phyloP scores from a whole-genome alignment of 352 stramenopile species.

The Saprolegnia diclina region DNA sequence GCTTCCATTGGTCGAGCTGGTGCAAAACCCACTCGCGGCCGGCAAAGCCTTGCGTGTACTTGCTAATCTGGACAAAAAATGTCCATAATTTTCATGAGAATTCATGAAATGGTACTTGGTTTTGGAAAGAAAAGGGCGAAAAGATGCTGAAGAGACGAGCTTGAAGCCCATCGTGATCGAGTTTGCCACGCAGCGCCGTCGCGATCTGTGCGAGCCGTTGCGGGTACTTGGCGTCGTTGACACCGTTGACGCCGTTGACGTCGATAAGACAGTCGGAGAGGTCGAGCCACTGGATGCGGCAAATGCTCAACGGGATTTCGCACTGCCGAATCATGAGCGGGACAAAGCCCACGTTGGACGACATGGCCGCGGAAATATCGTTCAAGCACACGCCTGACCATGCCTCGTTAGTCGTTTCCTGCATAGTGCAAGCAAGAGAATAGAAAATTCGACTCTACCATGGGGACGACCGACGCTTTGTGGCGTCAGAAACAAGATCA shows the following conservation, averaged over 20 bases:
- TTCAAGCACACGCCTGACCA: constrained; percentile 49
- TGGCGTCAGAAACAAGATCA: constrained; percentile 61
- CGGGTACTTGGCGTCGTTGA: constrained; percentile 55
- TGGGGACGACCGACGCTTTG: constrained; percentile 60
- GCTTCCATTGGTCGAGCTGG: constrained; percentile 44
- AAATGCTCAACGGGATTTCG: constrained; percentile 76
- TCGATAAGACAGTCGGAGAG: constrained; percentile 65
- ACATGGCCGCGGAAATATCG: constrained; percentile 68
- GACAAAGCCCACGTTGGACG: constrained; percentile 57
- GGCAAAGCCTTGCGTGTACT: constrained; percentile 53
- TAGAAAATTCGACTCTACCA: constrained; percentile 17
- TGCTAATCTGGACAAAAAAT: constrained; percentile 42
- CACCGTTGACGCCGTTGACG: constrained; percentile 26
- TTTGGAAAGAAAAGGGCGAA: constrained; percentile 59
- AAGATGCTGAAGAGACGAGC: constrained; percentile 56
- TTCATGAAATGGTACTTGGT: constrained; percentile 26
- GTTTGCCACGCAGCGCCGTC: constrained; percentile 46
- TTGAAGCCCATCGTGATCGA: constrained; percentile 72
- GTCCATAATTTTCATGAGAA: background rate
- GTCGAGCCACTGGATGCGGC: constrained; percentile 76
- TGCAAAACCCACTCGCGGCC: constrained; percentile 62
- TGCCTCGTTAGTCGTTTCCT: background rate
- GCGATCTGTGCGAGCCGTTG: constrained; percentile 48
- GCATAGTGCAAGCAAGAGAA: background rate
- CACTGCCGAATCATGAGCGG: constrained; percentile 63